Evolutionary conservation across 2,329 filamentous ascomycete genomes (phyloP), one percentile per base, ranked within the genome.

Genomic region (Fusarium penzigii): DNA sequence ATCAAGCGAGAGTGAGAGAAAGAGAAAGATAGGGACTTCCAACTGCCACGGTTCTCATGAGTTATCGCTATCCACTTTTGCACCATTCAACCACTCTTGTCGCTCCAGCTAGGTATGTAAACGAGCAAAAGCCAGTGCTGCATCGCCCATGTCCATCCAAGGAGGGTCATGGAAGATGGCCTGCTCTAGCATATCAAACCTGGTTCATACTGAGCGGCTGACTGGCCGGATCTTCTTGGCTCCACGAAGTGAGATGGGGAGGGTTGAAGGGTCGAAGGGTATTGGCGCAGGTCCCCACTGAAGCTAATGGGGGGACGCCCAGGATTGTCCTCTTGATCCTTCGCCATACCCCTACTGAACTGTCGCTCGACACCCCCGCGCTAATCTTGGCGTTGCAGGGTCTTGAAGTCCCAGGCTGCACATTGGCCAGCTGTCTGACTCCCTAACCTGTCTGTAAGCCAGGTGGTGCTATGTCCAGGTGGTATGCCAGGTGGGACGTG

Each of bases 261-360:
- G 49, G 20, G 20, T 25, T 49, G 51, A 54, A 62, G 52, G 53
- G 58, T 16, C 20, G 49, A 51, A 51, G 45, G 51, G 49, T 39
- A 58, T 61, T 57, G 61, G 52, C 52, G 48, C 44, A 52, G 14
- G 51, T 59, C 59, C 52, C 63, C 63, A 65, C 62, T 51, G 17
- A 54, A 42, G 41, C 42, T 48, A 52, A 58, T 58, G 58, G 60
- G 46, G 54, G 58, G 55, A 49, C 47, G 20, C 20, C 20, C 7
- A 7, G 20, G 20, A 25, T 25, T 25, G 20, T 25, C 20, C 20
- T 25, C 20, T 25, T 25, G 20, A 25, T 25, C 20, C 20, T 25
- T 7, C 20, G 7, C 20, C 20, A 25, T 25, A 25, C 20, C 20
- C 20, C 20, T 25, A 25, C 20, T 25, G 20, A 25, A 25, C 20